Percentiles rank a stretch among this genome's conserved stretches.
Conservation (phyloP, 495 filamentous ascomycete genomes). For the Aspergillus leporis region DNA sequence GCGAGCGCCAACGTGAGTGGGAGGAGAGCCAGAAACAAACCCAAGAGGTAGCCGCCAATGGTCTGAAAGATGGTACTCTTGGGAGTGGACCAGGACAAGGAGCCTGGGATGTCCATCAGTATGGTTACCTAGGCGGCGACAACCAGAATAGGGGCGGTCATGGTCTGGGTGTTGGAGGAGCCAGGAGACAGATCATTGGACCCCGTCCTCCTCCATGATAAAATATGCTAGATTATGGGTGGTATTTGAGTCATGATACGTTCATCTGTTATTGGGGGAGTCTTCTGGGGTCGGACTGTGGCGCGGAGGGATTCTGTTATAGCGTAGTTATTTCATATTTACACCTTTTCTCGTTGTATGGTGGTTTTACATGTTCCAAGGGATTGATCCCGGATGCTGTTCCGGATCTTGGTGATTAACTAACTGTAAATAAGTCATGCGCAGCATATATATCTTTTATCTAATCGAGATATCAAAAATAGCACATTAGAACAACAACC, state of each 20-base stretch:
- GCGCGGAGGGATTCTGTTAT: neutral
- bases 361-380: neutral
- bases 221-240: neutral
- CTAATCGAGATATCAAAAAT: neutral
- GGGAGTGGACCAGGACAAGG: conserved; percentile 58
- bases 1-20: conserved; percentile 92
- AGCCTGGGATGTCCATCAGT: conserved; percentile 86
- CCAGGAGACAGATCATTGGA: conserved; percentile 76
- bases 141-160: conserved; percentile 70
- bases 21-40: conserved; percentile 84
- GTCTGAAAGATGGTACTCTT: conserved; percentile 40
- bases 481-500: neutral
- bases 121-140: conserved; percentile 83
- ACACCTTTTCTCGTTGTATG: neutral
- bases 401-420: neutral
- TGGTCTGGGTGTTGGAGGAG: conserved; percentile 69
- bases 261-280: neutral
- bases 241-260: neutral
- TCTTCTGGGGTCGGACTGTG: neutral
- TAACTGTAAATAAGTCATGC: neutral
- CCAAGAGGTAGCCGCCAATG: conserved; percentile 51
- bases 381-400: neutral
- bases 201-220: conserved; percentile 64
- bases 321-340: neutral
- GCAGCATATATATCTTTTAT: neutral